Percentiles rank a stretch among this genome's conserved stretches.
phyloP scores from a whole-genome alignment of 352 stramenopile species.

The Globisporangium rhizosaccharum region DNA sequence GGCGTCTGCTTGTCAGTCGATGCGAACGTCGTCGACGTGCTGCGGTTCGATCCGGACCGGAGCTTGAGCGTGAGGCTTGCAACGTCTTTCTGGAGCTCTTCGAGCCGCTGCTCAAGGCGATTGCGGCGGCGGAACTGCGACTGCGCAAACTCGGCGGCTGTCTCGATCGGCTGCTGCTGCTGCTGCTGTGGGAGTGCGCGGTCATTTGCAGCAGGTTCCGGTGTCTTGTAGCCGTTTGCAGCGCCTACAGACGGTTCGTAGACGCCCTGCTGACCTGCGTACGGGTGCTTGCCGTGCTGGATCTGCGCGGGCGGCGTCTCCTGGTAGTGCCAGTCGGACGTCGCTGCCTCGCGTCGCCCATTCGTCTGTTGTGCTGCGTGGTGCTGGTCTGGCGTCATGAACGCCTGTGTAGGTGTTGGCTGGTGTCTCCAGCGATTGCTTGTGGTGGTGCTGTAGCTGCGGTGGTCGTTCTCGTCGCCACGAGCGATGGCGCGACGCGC shows the following conservation, averaged over 20 bases:
- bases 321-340: constrained; percentile 14
- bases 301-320: constrained; percentile 13
- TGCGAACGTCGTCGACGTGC: constrained; percentile 16
- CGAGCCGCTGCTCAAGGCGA: constrained; percentile 52
- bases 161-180: constrained; percentile 3
- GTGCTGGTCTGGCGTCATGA: constrained; percentile 11
- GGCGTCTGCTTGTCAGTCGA: constrained; percentile 25
- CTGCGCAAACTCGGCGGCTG: constrained; percentile 21
- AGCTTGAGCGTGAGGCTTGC: constrained; percentile 70
- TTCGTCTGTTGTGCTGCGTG: neutral
- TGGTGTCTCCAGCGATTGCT: neutral
- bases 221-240: constrained; percentile 6
- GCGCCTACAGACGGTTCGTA: neutral
- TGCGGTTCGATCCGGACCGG: constrained; percentile 27
- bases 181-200: constrained; percentile 4
- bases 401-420: neutral
- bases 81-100: constrained; percentile 73
- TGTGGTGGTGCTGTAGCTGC: neutral
- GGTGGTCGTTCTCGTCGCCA: constrained; percentile 6
- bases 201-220: constrained; percentile 2
- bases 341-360: neutral
- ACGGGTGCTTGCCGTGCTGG: constrained; percentile 2
- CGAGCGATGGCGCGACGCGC: neutral
- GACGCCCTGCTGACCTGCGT: neutral
- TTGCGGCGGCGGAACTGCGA: constrained; percentile 50